Percentiles rank a stretch among this genome's conserved stretches.
Evolutionary conservation across 2,329 filamentous ascomycete species (phyloP).

Genomic region (Exophiala aquamarina): DNA sequence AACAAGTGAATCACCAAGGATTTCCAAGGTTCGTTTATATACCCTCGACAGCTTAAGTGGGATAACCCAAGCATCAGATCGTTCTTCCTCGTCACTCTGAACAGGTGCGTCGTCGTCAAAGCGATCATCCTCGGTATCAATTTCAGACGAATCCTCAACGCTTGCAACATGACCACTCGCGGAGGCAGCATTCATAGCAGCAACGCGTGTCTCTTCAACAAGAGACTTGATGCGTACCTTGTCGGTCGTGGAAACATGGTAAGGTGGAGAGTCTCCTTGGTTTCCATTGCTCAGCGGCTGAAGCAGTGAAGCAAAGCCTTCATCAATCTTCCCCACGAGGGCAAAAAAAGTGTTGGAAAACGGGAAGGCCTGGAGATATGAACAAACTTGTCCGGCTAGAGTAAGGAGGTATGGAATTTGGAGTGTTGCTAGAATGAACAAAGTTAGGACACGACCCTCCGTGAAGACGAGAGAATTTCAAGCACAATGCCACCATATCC

Average conservation of each 20-base stretch:
- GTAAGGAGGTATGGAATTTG: constrained; percentile 83
- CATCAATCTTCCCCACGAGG: constrained; percentile 75
- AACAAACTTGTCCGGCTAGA: constrained; percentile 70
- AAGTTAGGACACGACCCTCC: constrained; percentile 11
- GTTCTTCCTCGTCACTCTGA: constrained; percentile 7
- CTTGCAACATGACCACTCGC: constrained; percentile 14
- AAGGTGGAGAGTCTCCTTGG: constrained; percentile 64
- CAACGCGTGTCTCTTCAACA: constrained; percentile 25
- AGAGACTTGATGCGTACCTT: constrained; percentile 70
- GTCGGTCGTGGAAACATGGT: constrained; percentile 68
- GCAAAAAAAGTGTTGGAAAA: constrained; percentile 69
- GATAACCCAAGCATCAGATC: constrained; percentile 13
- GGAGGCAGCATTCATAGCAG: constrained; percentile 23
- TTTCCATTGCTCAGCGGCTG: constrained; percentile 48
- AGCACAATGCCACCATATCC: no score
- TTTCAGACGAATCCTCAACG: constrained; percentile 16
- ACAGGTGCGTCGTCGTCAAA: constrained; percentile 6
- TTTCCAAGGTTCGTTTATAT: constrained; percentile 27
- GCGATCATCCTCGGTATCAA: constrained; percentile 17
- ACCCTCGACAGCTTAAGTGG: constrained; percentile 21
- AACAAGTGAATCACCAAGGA: constrained; percentile 26
- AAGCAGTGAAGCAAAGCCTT: constrained; percentile 76
- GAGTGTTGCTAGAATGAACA: constrained; percentile 59
- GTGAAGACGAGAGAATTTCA: no score
- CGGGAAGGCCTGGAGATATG: constrained; percentile 71